Evolutionary conservation across 345 rosid genomes (phyloP).

Genomic region (Ceriops decandra): DNA sequence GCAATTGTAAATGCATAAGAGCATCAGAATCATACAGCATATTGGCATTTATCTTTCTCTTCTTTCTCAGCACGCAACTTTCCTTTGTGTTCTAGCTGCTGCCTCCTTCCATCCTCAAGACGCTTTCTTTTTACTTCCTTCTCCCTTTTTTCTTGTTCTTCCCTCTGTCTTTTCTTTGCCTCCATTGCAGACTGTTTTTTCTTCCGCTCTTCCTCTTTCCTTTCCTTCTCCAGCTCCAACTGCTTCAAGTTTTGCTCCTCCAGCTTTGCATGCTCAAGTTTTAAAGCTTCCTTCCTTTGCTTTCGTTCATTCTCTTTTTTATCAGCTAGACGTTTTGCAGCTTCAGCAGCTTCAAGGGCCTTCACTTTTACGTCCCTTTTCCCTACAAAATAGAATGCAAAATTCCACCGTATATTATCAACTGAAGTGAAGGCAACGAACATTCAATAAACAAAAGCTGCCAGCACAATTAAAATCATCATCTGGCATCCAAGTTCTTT

Average conservation of each 20-base stretch:
- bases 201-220: slow-evolving; percentile 74
- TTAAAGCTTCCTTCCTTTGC: slow-evolving; percentile 78
- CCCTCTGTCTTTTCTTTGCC: slow-evolving; percentile 62
- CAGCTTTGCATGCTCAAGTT: slow-evolving; percentile 67
- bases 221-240: slow-evolving; percentile 61
- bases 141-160: slow-evolving; percentile 65
- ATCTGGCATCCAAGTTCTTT: too few species aligned
- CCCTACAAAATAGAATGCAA: slow-evolving; percentile 39
- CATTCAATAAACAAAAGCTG: neutral
- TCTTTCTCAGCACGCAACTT: slow-evolving; percentile 44
- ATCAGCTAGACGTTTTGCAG: slow-evolving; percentile 73
- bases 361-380: slow-evolving; percentile 87
- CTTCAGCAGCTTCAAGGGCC: slow-evolving; percentile 88
- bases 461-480: too few species aligned
- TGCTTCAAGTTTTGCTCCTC: slow-evolving; percentile 66
- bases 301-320: slow-evolving; percentile 81
- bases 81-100: slow-evolving; percentile 46
- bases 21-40: slow-evolving; percentile 34
- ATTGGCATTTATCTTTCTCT: slow-evolving; percentile 43
- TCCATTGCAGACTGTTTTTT: slow-evolving; percentile 74
- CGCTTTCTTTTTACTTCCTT: slow-evolving; percentile 73
- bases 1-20: neutral
- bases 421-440: neutral
- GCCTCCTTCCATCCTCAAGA: slow-evolving; percentile 53
- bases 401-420: neutral